These are phyloP conservation scores for Onygena corvina DNA, from an alignment of 2,329 filamentous ascomycete species.

Conservation along the genomic window DNA sequence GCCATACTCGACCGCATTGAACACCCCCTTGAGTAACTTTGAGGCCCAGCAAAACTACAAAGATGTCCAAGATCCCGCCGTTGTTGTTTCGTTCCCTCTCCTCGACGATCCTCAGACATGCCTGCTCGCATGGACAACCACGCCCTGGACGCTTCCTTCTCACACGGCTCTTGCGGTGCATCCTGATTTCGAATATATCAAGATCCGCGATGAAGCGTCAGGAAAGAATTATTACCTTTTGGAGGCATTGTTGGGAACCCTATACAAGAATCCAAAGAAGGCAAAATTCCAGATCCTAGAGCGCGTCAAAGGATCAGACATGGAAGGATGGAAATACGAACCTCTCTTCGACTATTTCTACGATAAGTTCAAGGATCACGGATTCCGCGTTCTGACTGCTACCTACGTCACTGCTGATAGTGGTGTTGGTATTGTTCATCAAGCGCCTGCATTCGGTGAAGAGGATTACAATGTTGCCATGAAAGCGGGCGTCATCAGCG, in stretches of 20 bases:
- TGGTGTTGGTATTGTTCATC: conserved; percentile 88
- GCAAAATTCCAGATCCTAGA: conserved; percentile 76
- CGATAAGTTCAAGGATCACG: conserved; percentile 73
- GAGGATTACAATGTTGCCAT: conserved; percentile 84
- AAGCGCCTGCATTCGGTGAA: conserved; percentile 86
- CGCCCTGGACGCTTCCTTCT: conserved; percentile 74
- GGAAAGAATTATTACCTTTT: conserved; percentile 77
- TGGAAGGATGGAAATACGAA: conserved; percentile 80
- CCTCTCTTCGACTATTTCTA: conserved; percentile 85
- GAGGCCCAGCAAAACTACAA: conserved; percentile 93
- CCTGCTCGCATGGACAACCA: conserved; percentile 81
- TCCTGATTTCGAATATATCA: conserved; percentile 75
- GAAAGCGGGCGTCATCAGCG: conserved; percentile 62
- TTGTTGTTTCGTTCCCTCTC: conserved; percentile 80
- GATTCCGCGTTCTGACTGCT: conserved; percentile 71
- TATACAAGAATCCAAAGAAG: conserved; percentile 94
- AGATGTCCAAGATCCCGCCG: conserved; percentile 77
- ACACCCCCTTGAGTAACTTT: conserved; percentile 83
- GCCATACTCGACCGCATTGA: conserved; percentile 86
- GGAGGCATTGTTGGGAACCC: conserved; percentile 64
- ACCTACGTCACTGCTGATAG: conserved; percentile 79
- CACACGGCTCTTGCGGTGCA: conserved; percentile 67
- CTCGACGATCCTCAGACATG: conserved; percentile 61
- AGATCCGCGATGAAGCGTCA: conserved; percentile 70
- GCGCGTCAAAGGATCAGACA: conserved; percentile 68